Conservation (phyloP, 768 basidiomycete species). For the Hortiboletus campestris region DNA sequence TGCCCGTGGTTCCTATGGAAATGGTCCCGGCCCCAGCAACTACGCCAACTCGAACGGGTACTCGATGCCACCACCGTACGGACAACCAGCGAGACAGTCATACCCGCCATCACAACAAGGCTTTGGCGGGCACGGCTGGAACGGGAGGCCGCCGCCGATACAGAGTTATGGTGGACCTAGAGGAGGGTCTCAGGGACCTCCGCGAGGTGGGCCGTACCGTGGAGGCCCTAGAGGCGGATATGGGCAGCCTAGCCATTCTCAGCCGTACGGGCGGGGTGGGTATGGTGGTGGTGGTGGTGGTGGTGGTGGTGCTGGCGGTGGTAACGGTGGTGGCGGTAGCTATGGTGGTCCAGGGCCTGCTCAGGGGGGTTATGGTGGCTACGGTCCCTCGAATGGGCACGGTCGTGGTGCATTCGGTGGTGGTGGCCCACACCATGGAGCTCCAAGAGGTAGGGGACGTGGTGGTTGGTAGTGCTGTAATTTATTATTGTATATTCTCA, state of each 20-base stretch:
- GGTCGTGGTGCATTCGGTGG: conserved; percentile 42
- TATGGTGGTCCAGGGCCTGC: conserved; percentile 16
- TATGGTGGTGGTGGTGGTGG: conserved; percentile 21
- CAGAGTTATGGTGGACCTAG: conserved; percentile 33
- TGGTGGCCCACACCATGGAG: conserved; percentile 29
- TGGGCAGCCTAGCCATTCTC: conserved; percentile 18
- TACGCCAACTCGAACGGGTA: conserved; percentile 21
- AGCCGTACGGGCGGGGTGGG: conserved; percentile 27
- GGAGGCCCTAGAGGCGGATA: conserved; percentile 29
- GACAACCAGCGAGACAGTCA: conserved; percentile 17
- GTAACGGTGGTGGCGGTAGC: conserved; percentile 8
- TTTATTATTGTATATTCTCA: conserved; percentile 22
- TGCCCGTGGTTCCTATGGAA: conserved; percentile 23
- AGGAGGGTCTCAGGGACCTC: conserved; percentile 28
- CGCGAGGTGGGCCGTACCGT: conserved; percentile 28
- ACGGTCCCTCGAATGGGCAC: conserved; percentile 25
- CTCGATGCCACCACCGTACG: conserved; percentile 18
- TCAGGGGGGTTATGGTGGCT: conserved; percentile 35
- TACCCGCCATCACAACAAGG: conserved; percentile 22
- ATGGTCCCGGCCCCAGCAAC: conserved; percentile 3
- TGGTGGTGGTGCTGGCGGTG: background rate
- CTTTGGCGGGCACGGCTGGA: conserved; percentile 34
- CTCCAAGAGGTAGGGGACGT: conserved; percentile 48
- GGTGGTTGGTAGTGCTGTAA: conserved; percentile 42
- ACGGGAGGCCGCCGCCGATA: conserved; percentile 28